Evolutionary conservation across 768 basidiomycete species (phyloP), one percentile per base, ranked within the genome.

Genomic region (Mycena polygramma): DNA sequence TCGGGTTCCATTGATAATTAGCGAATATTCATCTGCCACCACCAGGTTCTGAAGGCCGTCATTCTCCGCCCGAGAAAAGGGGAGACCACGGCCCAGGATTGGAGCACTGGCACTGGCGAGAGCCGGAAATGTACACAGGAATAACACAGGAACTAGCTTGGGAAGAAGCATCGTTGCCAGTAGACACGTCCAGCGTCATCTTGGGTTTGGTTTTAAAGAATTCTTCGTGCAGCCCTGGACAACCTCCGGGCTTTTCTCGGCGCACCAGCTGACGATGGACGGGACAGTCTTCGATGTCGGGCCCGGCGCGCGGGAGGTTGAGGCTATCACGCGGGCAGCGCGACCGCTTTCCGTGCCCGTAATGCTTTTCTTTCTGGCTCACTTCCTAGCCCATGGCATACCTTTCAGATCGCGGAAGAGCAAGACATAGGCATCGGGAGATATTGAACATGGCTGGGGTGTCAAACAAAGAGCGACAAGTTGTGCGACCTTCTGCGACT

Each of bases 11-110:
- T 83, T 83, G 65, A 85, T 82, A 64, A 81, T 74, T 41, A 80
- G 77, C 1, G 84, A 85, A 68, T 84, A 84, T 74, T 84, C 73
- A 61, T 85, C 84, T 83, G 84, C 84, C 6, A 84, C 83, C 84
- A 82, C 83, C 60, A 79, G 80, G 48, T 79, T 71, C 68, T 83
- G 83, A 9, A 81, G 75, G 20, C 74, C 77, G 69, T 78, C 74
- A 26, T 64, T 79, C 63, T 63, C 39, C 10, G 61, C 26, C 35
- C 69, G 69, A 43, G 64, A 37, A 37, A 62, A 26, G 22, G 36
- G 58, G 30, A 70, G 62, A 49, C 69, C 43, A 17, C 51, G 43
- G 24, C 51, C 24, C n/a, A 35, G 58, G 57, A 26, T 14, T 14
- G 49, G 52, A 46, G 41, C n/a, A 14, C 58, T 51, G 30, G 63